Evolutionary conservation across 192 early-diverging fungal species (phyloP).

Genomic region (Linnemannia schmuckeri): DNA sequence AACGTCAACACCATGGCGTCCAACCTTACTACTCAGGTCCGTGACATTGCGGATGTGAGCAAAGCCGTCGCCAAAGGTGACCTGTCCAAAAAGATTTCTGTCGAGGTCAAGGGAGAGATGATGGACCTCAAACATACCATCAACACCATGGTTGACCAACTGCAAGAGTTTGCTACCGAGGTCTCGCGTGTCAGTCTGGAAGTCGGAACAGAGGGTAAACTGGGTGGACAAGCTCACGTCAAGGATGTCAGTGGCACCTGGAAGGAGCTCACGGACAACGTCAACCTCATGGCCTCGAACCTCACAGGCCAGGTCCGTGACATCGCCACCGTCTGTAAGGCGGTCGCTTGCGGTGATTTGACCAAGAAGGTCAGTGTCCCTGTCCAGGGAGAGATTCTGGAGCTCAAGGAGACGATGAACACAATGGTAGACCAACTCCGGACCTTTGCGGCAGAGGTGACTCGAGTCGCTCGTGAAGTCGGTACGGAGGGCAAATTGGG

Average conservation of each 20-base stretch:
- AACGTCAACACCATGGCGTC: constrained; percentile 75
- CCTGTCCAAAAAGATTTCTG: constrained; percentile 67
- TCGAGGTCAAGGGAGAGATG: constrained; percentile 68
- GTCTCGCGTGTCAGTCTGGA: constrained; percentile 67
- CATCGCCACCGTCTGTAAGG: constrained; percentile 66
- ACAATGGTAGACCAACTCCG: constrained; percentile 56
- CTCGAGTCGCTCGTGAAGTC: constrained; percentile 71
- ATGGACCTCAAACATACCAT: constrained; percentile 66
- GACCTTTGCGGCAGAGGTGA: constrained; percentile 63
- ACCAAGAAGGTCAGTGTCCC: constrained; percentile 62
- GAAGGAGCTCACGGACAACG: constrained; percentile 70
- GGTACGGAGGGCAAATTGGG: constrained; percentile 72
- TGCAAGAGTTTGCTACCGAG: constrained; percentile 67
- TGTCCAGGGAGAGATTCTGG: constrained; percentile 68
- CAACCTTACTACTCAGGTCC: constrained; percentile 71
- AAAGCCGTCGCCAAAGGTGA: constrained; percentile 69
- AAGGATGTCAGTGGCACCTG: constrained; percentile 66
- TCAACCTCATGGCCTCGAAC: constrained; percentile 72
- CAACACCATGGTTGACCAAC: constrained; percentile 70
- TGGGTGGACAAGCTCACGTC: constrained; percentile 66
- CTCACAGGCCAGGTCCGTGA: constrained; percentile 69
- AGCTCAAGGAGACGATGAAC: constrained; percentile 72
- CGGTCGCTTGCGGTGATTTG: constrained; percentile 66
- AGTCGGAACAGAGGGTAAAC: constrained; percentile 68
- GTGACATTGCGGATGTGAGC: constrained; percentile 71